phyloP scores from a whole-genome alignment of 305 asterid species.

The Plantago rigida region DNA sequence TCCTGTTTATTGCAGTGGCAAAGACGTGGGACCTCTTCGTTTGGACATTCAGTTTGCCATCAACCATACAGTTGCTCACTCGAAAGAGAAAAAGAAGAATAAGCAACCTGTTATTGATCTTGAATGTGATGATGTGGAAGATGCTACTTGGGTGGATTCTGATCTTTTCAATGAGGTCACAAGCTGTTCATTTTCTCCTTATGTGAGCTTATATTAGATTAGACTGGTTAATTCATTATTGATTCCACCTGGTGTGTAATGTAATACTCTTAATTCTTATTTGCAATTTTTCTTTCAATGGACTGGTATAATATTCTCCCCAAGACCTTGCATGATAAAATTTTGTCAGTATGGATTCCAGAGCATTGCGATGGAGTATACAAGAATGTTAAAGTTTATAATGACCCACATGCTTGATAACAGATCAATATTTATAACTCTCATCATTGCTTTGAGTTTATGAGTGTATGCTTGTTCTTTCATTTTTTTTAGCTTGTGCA shows the following conservation, averaged over 20 bases:
- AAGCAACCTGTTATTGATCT: slow-evolving; percentile 31
- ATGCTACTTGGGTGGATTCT: slow-evolving; percentile 27
- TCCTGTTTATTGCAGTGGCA: slow-evolving; percentile 43
- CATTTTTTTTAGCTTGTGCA: slow-evolving; percentile 3
- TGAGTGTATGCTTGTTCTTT: neutral
- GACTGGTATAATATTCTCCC: neutral
- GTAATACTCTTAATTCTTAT: neutral
- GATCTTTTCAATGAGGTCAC: slow-evolving; percentile 42
- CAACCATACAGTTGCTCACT: slow-evolving; percentile 24
- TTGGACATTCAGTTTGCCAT: slow-evolving; percentile 29
- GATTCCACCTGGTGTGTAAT: slow-evolving; percentile 1
- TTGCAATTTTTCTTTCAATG: slow-evolving; percentile 13
- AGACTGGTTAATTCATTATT: slow-evolving; percentile 4
- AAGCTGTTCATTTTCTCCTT: slow-evolving; percentile 10
- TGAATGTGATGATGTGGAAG: slow-evolving; percentile 31
- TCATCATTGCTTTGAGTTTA: no score
- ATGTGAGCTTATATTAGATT: neutral
- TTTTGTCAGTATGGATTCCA: neutral
- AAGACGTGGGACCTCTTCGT: slow-evolving; percentile 45
- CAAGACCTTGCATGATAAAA: neutral
- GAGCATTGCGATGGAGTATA: no score
- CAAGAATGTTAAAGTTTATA: no score
- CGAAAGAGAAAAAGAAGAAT: slow-evolving; percentile 25
- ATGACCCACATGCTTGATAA: no score
- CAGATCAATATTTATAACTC: no score